These are phyloP conservation scores for Fusarium haematococcum DNA, from an alignment of 2,329 filamentous ascomycete species.

Conservation along the genomic window DNA sequence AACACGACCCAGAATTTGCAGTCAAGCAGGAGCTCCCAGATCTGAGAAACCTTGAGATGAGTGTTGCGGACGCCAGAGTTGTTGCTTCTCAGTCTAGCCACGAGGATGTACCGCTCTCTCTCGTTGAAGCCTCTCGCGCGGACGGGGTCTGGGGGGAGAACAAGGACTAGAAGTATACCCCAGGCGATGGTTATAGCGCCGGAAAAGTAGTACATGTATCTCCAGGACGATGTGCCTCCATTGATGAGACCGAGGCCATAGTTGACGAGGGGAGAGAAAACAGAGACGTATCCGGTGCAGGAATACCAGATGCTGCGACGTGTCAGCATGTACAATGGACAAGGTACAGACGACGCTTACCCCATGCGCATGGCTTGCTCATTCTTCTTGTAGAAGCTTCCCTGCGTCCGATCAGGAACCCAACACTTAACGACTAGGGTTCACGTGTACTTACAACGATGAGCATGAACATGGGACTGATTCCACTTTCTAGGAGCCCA, in stretches of 20 bases:
- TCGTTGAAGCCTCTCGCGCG: constrained; percentile 47
- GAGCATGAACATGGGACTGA: constrained; percentile 68
- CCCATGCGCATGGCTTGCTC: constrained; percentile 55
- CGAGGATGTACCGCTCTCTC: constrained; percentile 44
- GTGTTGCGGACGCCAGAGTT: constrained; percentile 56
- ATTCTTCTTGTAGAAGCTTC: constrained; percentile 55
- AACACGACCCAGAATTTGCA: constrained; percentile 56
- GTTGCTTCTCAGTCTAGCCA: constrained; percentile 46
- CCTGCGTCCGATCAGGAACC: constrained; percentile 13
- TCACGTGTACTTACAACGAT: constrained; percentile 52
- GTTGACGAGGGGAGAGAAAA: constrained; percentile 60
- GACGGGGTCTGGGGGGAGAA: constrained; percentile 56
- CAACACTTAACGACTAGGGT: background rate
- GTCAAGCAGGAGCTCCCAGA: constrained; percentile 50
- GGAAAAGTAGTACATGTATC: constrained; percentile 41
- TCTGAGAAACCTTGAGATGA: constrained; percentile 57
- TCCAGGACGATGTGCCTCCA: constrained; percentile 49
- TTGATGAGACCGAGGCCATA: constrained; percentile 60
- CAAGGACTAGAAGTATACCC: constrained; percentile 52
- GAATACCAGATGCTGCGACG: constrained; percentile 52
- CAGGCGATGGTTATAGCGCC: constrained; percentile 56
- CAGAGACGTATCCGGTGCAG: constrained; percentile 57
- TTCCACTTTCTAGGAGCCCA: constrained; percentile 66
- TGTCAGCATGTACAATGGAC: background rate
- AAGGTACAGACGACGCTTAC: background rate